Conservation (phyloP, 345 rosid genomes). For the Erucastrum elatum region DNA sequence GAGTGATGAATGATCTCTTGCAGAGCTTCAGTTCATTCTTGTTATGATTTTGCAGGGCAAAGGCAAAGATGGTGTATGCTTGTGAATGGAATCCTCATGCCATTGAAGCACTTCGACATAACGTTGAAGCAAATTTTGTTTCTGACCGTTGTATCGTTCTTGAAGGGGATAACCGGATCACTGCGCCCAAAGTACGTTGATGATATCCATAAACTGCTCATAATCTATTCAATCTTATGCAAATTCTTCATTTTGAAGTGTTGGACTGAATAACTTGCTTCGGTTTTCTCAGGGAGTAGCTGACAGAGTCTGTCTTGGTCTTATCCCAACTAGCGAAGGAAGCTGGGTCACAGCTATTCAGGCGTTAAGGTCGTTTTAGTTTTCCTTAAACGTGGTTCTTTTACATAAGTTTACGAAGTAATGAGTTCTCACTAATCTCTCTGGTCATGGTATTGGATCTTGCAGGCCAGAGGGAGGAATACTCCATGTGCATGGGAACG, state of each 20-base stretch:
- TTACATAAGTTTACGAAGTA: too few species aligned
- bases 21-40: slow-evolving; percentile 13
- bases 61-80: slow-evolving; percentile 82
- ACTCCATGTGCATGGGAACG: too few species aligned
- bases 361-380: too few species aligned
- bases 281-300: slow-evolving; percentile 66
- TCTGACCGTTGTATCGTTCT: slow-evolving; percentile 71
- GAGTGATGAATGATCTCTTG: not conserved
- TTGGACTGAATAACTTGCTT: not conserved
- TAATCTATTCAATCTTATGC: not conserved
- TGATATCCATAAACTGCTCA: slow-evolving; percentile 7
- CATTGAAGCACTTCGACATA: slow-evolving; percentile 71
- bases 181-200: slow-evolving; percentile 67
- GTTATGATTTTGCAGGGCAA: slow-evolving; percentile 56
- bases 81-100: slow-evolving; percentile 97
- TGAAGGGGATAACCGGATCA: slow-evolving; percentile 81
- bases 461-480: too few species aligned
- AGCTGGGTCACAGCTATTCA: too few species aligned
- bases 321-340: slow-evolving; percentile 64
- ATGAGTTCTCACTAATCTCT: too few species aligned
- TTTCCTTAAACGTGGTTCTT: too few species aligned
- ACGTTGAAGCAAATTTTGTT: slow-evolving; percentile 69
- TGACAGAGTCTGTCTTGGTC: slow-evolving; percentile 88
- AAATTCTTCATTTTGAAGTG: not conserved
- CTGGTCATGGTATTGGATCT: too few species aligned